These are phyloP conservation scores for Penicillium coprophilum DNA, from an alignment of 495 filamentous ascomycete genomes.

Conservation along the genomic window DNA sequence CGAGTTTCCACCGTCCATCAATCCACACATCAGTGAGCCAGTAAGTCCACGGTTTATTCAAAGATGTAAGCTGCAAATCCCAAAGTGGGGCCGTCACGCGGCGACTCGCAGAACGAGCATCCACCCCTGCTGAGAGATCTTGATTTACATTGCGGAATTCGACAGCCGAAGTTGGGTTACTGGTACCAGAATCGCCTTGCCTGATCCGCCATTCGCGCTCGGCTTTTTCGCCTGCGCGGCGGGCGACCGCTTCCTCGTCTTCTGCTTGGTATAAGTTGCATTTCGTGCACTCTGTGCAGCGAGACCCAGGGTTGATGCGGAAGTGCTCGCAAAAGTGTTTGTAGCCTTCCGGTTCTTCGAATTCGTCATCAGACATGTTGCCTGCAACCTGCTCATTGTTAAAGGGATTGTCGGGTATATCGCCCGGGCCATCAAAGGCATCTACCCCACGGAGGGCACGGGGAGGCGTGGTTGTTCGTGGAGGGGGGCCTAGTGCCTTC, in stretches of 20 bases:
- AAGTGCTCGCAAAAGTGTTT: slow-evolving; percentile 96
- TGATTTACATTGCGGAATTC: slow-evolving; percentile 36
- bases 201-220: slow-evolving; percentile 77
- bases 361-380: slow-evolving; percentile 27
- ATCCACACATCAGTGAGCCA: slow-evolving; percentile 43
- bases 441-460: slow-evolving; percentile 11
- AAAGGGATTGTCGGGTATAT: slow-evolving; percentile 7
- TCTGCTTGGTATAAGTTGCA: slow-evolving; percentile 90
- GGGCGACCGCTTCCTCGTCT: slow-evolving; percentile 76
- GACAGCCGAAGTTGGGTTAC: slow-evolving; percentile 15
- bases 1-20: slow-evolving; percentile 42
- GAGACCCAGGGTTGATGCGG: slow-evolving; percentile 63
- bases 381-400: slow-evolving; percentile 18
- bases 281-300: slow-evolving; percentile 74
- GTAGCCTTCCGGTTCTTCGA: slow-evolving; percentile 67
- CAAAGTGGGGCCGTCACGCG: slow-evolving; percentile 11
- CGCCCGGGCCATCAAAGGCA: slow-evolving; percentile 15
- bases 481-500: slow-evolving; percentile 42
- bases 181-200: slow-evolving; percentile 47
- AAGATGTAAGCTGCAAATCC: slow-evolving; percentile 18
- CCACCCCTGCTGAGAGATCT: slow-evolving; percentile 31
- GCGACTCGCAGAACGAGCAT: slow-evolving; percentile 11
- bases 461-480: slow-evolving; percentile 13
- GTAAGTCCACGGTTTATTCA: slow-evolving; percentile 33
- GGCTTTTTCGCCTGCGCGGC: slow-evolving; percentile 72